Evolutionary conservation across 2,329 filamentous ascomycete species (phyloP), one percentile per base, ranked within the genome.

Genomic region (Sporothrix globosa): DNA sequence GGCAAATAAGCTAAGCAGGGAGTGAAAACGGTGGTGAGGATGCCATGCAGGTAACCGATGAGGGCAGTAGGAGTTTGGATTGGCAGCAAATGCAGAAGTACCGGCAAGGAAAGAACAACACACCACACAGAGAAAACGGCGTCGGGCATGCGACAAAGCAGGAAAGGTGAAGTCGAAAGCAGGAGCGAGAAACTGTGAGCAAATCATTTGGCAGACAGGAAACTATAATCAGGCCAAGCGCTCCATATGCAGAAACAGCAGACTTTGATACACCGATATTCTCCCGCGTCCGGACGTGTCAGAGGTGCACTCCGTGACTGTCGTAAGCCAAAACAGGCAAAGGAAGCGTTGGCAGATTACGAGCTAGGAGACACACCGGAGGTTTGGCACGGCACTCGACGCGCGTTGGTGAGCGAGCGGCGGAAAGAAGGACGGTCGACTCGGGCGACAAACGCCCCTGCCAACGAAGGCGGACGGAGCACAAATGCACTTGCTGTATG

Each of bases 1-100:
- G 65, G 63, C 30, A 53, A 41, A 39, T 27, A 67, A 41, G 63
- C 63, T 67, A 67, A 66, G 50, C 34, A 67, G 48, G 65, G 63
- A 56, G 65, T 39, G 39, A 56, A 56, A 27, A 63, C 58, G 58
- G 39, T 63, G 58, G 56, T 61, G 58, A 61, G 39, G 58, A 63
- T 46, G 39, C 58, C 19, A 24, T 44, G 56, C 56, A 61, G n/a
- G 56, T 44, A 19, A 34, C 34, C 56, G 56, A 63, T 27, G 39
- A 13, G 14, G 58, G 39, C 39, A 46, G 58, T n/a, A 39, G 39
- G 58, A 63, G 58, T 11, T n/a, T 61, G 58, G 58, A 21, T 46
- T 61, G 58, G 58, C 39, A 61, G 21, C n/a, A 46, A 21, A n/a
- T 44, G 34, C 41, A 34, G 39, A 34, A 46, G 39, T n/a, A 61